A percentile compares a stretch with the other conserved stretches of the same genome.
Evolutionary conservation across 1,139 yeast species (phyloP).

Genomic region (Yamadazyma siamensis): DNA sequence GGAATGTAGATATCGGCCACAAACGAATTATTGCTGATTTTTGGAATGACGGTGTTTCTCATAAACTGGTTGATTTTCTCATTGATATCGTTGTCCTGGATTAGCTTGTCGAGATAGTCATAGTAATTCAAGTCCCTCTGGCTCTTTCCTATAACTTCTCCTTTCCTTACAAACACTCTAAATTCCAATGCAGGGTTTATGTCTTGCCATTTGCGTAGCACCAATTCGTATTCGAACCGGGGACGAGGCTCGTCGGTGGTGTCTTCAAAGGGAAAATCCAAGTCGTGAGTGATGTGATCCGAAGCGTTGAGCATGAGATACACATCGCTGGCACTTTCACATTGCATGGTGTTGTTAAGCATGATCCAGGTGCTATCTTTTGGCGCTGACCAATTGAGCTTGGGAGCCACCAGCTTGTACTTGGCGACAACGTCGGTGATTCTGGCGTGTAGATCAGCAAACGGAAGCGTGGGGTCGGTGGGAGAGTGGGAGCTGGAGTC

Average conservation of each 20-base stretch:
- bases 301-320: constrained; percentile 82
- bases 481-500: neutral
- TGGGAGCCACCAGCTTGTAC: constrained; percentile 70
- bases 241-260: constrained; percentile 14
- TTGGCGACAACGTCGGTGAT: constrained; percentile 39
- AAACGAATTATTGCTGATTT: constrained; percentile 54
- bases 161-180: constrained; percentile 70
- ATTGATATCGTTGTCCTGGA: constrained; percentile 34
- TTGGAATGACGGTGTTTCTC: constrained; percentile 36
- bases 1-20: constrained; percentile 84
- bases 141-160: constrained; percentile 64
- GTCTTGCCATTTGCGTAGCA: constrained; percentile 74
- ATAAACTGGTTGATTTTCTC: constrained; percentile 54
- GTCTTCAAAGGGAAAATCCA: constrained; percentile 65
- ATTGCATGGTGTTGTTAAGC: constrained; percentile 70
- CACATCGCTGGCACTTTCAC: constrained; percentile 67
- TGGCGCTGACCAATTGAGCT: constrained; percentile 96
- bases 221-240: constrained; percentile 49
- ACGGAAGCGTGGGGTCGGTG: constrained; percentile 43
- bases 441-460: constrained; percentile 55
- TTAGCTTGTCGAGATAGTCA: constrained; percentile 55
- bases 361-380: constrained; percentile 92
- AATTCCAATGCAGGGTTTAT: constrained; percentile 90
- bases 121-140: constrained; percentile 88
- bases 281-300: constrained; percentile 81